Evolutionary conservation across 352 stramenopile species (phyloP).

Genomic region (Phytophthora fragariae): DNA sequence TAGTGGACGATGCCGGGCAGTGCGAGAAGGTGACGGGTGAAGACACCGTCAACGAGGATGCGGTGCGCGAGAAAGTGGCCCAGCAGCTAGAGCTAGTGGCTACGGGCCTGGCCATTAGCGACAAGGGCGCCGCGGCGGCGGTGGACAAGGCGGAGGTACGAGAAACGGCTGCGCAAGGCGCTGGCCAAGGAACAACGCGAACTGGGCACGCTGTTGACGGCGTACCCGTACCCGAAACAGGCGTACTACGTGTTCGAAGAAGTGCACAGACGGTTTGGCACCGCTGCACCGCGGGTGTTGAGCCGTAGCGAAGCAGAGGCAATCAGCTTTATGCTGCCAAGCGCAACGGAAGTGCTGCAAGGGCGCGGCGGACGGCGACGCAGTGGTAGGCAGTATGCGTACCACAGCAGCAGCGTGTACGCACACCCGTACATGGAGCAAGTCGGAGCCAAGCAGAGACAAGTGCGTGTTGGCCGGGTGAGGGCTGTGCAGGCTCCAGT

Average conservation of each 20-base stretch:
- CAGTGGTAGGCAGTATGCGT: neutral
- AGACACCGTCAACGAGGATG: too few species aligned
- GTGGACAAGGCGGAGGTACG: neutral
- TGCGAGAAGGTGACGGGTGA: too few species aligned
- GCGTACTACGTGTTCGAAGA: neutral
- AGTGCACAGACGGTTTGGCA: neutral
- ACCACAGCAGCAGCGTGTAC: constrained; percentile 11
- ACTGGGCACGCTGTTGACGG: neutral
- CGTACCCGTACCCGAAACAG: neutral
- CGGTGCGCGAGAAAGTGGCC: neutral
- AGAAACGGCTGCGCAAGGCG: neutral
- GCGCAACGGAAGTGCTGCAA: neutral
- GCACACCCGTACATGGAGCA: neutral
- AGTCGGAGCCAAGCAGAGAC: neutral
- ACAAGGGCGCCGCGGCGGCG: too few species aligned
- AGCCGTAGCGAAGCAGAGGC: neutral
- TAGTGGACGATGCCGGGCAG: too few species aligned
- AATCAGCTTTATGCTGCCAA: neutral
- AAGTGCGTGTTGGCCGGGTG: neutral
- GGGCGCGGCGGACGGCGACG: neutral
- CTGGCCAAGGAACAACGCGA: neutral
- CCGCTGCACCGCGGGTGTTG: neutral
- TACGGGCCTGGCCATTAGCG: neutral
- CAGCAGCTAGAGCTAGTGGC: too few species aligned
- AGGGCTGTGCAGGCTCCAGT: constrained; percentile 1